These are phyloP conservation scores for Kwoniella dendrophila DNA, from an alignment of 768 basidiomycete genomes.

Conservation along the genomic window DNA sequence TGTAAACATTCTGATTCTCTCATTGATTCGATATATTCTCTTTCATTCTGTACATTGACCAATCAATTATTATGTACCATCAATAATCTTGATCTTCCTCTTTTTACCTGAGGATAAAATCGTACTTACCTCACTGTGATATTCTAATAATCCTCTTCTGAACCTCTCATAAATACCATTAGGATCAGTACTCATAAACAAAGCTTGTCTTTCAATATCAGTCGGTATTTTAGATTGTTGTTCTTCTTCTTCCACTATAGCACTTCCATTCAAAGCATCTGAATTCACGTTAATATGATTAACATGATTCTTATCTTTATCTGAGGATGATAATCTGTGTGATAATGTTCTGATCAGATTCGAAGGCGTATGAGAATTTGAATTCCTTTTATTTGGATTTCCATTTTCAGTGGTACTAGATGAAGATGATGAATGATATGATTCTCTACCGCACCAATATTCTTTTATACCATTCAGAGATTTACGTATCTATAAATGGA, in stretches of 20 bases:
- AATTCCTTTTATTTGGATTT: constrained; percentile 13
- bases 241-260: constrained; percentile 15
- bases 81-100: neutral
- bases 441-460: constrained; percentile 44
- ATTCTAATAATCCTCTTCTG: constrained; percentile 40
- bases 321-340: constrained; percentile 8
- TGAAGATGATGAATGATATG: constrained; percentile 28
- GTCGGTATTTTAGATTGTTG: neutral
- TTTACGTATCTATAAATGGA: constrained; percentile 13
- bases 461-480: constrained; percentile 34
- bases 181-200: constrained; percentile 27
- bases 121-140: constrained; percentile 44
- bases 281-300: constrained; percentile 9
- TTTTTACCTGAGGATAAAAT: neutral
- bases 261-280: constrained; percentile 11
- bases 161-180: constrained; percentile 43
- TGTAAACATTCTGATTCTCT: constrained; percentile 42
- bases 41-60: constrained; percentile 35
- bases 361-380: constrained; percentile 13
- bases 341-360: constrained; percentile 19
- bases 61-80: neutral
- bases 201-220: constrained; percentile 32
- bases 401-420: too few relatives aligned
- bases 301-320: constrained; percentile 5
- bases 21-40: constrained; percentile 52